A percentile compares a stretch with the other conserved stretches of the same genome.
These are phyloP conservation scores for Microsporum ferrugineum DNA, from an alignment of 2,329 filamentous ascomycete species.

Conservation along the genomic window DNA sequence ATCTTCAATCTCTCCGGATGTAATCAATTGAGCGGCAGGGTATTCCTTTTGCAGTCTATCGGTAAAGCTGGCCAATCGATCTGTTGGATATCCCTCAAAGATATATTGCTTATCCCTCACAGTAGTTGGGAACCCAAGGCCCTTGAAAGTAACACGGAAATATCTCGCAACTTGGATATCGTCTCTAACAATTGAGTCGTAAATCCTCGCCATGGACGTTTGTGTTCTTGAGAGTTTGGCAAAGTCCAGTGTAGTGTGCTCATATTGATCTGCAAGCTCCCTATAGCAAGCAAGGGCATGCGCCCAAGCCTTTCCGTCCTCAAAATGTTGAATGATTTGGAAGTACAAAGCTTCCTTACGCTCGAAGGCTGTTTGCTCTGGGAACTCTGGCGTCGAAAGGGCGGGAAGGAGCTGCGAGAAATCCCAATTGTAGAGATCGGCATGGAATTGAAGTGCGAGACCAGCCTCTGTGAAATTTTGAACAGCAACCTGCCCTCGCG, in stretches of 20 bases:
- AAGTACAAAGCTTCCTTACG: slow-evolving; percentile 88
- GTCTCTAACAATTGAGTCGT: slow-evolving; percentile 76
- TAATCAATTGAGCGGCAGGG: slow-evolving; percentile 70
- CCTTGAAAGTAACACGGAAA: slow-evolving; percentile 82
- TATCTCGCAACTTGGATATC: slow-evolving; percentile 70
- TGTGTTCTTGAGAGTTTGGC: slow-evolving; percentile 80
- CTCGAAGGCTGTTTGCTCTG: slow-evolving; percentile 77
- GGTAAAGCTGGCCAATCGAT: slow-evolving; percentile 69
- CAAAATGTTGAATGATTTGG: slow-evolving; percentile 86
- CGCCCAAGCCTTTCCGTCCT: slow-evolving; percentile 89
- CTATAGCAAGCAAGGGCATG: slow-evolving; percentile 78
- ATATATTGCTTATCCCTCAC: slow-evolving; percentile 86
- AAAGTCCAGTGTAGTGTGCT: slow-evolving; percentile 81
- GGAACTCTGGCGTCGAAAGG: slow-evolving; percentile 63
- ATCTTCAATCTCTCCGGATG: slow-evolving; percentile 58
- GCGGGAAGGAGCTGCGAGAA: slow-evolving; percentile 54
- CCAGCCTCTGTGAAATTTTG: slow-evolving; percentile 80
- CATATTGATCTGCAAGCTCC: slow-evolving; percentile 85
- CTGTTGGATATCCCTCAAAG: slow-evolving; percentile 68
- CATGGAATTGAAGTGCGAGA: slow-evolving; percentile 76
- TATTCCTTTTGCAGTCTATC: slow-evolving; percentile 89
- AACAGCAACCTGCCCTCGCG: slow-evolving; percentile 60
- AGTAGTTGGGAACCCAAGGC: slow-evolving; percentile 70
- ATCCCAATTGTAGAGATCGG: slow-evolving; percentile 89
- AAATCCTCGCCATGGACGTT: slow-evolving; percentile 80